Base-by-base conservation (phyloP, 2,329 filamentous ascomycete species). In the Chaetomium olivaceum region DNA sequence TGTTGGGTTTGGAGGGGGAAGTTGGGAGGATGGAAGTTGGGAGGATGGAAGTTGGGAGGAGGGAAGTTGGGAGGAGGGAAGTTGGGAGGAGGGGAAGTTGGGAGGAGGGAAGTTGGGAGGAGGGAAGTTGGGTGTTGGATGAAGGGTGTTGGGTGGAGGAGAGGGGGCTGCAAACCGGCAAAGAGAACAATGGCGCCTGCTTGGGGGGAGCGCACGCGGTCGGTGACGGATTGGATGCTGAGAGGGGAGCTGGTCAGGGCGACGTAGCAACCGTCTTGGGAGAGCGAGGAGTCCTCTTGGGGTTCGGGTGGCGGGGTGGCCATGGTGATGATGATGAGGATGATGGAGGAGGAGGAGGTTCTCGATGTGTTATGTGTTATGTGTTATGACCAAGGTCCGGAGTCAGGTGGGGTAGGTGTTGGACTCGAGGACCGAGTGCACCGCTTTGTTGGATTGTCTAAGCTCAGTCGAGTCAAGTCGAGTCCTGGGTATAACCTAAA, bases 121-220 rank as follows among this genome's bases (percentile, higher is more conserved):
- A n/a, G n/a, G n/a, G n/a, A n/a, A n/a, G n/a, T n/a, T n/a, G n/a
- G n/a, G n/a, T n/a, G n/a, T n/a, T n/a, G n/a, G n/a, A n/a, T n/a
- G n/a, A n/a, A n/a, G n/a, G n/a, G n/a, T n/a, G n/a, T n/a, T n/a
- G n/a, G 36, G 39, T 25, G 39, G 21, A 29, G 29, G 29, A 58
- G 62, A 23, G 58, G 9, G 33, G 33, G n/a, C 4, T 21, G 21
- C 63, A 56, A 29, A 88, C 90, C 91, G 65, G 89, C 88, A 75
- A 93, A 93, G 39, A 93, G 73, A 11, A 93, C 90, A 58, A 92
- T 89, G 14, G 91, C 91, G 6, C 91, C 91, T 12, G 91, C 90
- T 72, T 87, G 84, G 23, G 89, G 88, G 71, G 86, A 91, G 69
- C 90, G 88, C 25, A 95, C 91, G 56, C 81, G 83, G 70, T 88